Conservation (phyloP, 1,139 yeast genomes). For the Kodamaea ohmeri region DNA sequence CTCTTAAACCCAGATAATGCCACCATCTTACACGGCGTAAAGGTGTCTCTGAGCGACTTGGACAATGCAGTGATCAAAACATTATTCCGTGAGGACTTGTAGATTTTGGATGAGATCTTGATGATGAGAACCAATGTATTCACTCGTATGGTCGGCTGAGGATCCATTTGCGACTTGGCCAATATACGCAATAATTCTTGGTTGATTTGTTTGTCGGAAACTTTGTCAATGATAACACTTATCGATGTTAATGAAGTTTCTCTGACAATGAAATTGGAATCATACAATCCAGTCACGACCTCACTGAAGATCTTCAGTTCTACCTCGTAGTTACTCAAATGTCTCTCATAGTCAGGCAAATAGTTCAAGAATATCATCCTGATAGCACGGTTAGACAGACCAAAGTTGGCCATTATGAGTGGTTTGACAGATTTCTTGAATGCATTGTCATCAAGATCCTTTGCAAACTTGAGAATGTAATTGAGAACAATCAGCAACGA, state of each 20-base stretch:
- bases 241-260: constrained; percentile 79
- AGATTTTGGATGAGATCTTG: constrained; percentile 64
- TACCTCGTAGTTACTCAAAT: constrained; percentile 58
- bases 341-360: constrained; percentile 53
- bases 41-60: constrained; percentile 78
- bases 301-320: constrained; percentile 68
- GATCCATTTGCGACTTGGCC: constrained; percentile 87
- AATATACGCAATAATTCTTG: constrained; percentile 77
- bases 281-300: constrained; percentile 77
- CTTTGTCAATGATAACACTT: constrained; percentile 58
- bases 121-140: constrained; percentile 79
- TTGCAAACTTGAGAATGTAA: constrained; percentile 46
- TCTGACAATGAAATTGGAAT: constrained; percentile 75
- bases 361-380: constrained; percentile 66
- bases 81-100: constrained; percentile 56
- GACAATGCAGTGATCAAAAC: constrained; percentile 87
- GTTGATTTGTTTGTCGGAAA: constrained; percentile 79
- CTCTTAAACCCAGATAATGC: constrained; percentile 74
- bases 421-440: constrained; percentile 58
- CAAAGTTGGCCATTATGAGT: constrained; percentile 58
- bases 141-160: constrained; percentile 78
- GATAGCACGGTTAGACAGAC: constrained; percentile 71
- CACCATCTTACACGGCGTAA: constrained; percentile 71
- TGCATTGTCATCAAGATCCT: constrained; percentile 33
- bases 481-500: constrained; percentile 43